These are phyloP conservation scores for Marasmius oreades DNA, from an alignment of 1,284 basidiomycete genomes.

Conservation along the genomic window DNA sequence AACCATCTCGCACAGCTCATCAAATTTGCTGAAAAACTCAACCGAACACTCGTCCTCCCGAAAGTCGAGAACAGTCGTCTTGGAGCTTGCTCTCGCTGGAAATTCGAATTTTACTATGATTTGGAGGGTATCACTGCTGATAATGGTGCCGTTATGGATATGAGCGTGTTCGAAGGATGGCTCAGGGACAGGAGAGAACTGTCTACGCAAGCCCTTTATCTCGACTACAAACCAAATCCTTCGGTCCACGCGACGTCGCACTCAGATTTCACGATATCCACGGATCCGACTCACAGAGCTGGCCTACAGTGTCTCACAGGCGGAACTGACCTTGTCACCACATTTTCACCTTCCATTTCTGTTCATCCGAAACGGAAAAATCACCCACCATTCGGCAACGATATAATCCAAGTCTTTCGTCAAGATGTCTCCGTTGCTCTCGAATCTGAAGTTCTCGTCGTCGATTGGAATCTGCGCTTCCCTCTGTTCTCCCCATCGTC, in stretches of 20 bases:
- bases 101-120: slow-evolving; percentile 45
- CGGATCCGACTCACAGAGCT: neutral
- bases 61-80: slow-evolving; percentile 47
- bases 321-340: too few species aligned
- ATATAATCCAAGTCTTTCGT: slow-evolving; percentile 4
- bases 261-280: neutral
- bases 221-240: neutral
- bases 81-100: slow-evolving; percentile 41
- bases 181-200: neutral
- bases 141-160: neutral
- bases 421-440: neutral
- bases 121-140: slow-evolving; percentile 13
- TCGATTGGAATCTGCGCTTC: slow-evolving; percentile 45
- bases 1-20: slow-evolving; percentile 43
- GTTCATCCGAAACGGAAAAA: neutral
- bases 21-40: slow-evolving; percentile 36
- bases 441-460: slow-evolving; percentile 34
- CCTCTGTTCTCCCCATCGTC: slow-evolving; percentile 29
- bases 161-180: neutral
- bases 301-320: neutral
- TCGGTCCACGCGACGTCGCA: neutral
- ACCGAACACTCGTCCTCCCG: slow-evolving; percentile 49
- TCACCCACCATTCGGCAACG: neutral
- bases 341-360: neutral
- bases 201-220: neutral